phyloP scores from a whole-genome alignment of 805 yeast species.

The Teunomyces stri region DNA sequence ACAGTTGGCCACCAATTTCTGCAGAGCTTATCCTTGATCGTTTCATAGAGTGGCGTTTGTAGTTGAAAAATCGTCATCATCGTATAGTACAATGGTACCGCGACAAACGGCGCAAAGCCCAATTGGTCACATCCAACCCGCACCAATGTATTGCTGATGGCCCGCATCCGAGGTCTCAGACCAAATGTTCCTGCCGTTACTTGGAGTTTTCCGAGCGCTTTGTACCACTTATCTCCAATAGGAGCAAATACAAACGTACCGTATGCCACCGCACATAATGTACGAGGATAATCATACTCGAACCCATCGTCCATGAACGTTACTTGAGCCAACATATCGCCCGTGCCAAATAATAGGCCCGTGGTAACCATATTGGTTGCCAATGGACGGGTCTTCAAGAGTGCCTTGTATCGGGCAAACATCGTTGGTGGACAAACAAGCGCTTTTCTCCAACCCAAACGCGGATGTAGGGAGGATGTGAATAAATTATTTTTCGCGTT shows the following conservation, averaged over 20 bases:
- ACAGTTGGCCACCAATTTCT: slow-evolving; percentile 67
- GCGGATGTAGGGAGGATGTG: too few species aligned
- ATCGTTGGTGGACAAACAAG: slow-evolving; percentile 1
- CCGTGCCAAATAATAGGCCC: slow-evolving; percentile 64
- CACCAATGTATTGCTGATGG: slow-evolving; percentile 18
- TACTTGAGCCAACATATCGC: slow-evolving; percentile 72
- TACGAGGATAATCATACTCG: slow-evolving; percentile 51
- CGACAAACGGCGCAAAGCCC: slow-evolving; percentile 70
- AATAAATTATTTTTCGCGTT: too few species aligned
- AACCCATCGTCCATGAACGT: slow-evolving; percentile 34
- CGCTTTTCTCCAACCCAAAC: too few species aligned
- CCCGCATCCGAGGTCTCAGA: not conserved
- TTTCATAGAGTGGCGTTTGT: slow-evolving; percentile 35
- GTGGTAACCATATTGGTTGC: slow-evolving; percentile 48
- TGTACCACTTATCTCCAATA: slow-evolving; percentile 71
- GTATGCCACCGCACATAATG: slow-evolving; percentile 62
- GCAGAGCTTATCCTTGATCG: slow-evolving; percentile 42
- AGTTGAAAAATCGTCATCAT: slow-evolving; percentile 65
- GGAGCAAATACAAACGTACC: slow-evolving; percentile 78
- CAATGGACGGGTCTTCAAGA: slow-evolving; percentile 36
- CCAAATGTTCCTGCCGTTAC: not conserved
- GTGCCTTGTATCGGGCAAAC: slow-evolving; percentile 20
- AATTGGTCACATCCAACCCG: slow-evolving; percentile 72
- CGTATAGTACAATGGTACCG: slow-evolving; percentile 68
- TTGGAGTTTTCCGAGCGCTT: slow-evolving; percentile 30